Evolutionary conservation across 139 green algal genomes (phyloP).

Genomic region (Trebouxia sp.): DNA sequence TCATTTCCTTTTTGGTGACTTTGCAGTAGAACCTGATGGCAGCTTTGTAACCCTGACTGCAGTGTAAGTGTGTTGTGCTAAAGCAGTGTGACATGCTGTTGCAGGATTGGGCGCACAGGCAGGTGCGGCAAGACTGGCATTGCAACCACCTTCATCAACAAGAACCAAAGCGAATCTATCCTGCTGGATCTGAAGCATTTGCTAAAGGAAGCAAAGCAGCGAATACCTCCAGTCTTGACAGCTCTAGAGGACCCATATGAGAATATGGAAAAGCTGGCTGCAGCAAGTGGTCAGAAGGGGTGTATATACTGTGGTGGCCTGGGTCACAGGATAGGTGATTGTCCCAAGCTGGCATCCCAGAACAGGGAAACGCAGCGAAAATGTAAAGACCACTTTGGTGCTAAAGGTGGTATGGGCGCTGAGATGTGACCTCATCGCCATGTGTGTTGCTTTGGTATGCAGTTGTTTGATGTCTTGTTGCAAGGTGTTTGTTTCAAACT

Average conservation of each 20-base stretch:
- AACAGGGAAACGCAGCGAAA: constrained; percentile 59
- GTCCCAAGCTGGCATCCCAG: constrained; percentile 89
- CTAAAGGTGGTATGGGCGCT: constrained; percentile 71
- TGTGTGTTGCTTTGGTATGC: neutral
- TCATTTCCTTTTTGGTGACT: too few relatives aligned
- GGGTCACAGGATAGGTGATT: constrained; percentile 94
- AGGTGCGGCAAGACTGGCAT: constrained; percentile 96
- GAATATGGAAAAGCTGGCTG: constrained; percentile 76
- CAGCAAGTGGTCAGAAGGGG: constrained; percentile 76
- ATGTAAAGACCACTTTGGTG: constrained; percentile 81
- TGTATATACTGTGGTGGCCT: constrained; percentile 97
- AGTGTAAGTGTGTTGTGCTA: too few relatives aligned
- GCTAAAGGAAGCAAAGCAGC: constrained; percentile 94
- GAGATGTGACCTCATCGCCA: constrained; percentile 57
- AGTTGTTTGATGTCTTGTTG: neutral
- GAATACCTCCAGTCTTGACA: constrained; percentile 89
- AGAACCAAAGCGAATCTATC: constrained; percentile 87
- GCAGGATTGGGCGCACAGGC: constrained; percentile 81
- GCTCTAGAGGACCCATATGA: constrained; percentile 89
- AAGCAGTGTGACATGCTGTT: neutral
- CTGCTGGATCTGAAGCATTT: constrained; percentile 99
- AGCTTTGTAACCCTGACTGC: too few relatives aligned
- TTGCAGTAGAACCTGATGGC: too few relatives aligned
- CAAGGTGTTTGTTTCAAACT: too few relatives aligned
- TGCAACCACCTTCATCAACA: constrained; percentile 99